These are phyloP conservation scores for Paramecium sonneborni DNA, from an alignment of 73 alveolate genomes.

Conservation along the genomic window DNA sequence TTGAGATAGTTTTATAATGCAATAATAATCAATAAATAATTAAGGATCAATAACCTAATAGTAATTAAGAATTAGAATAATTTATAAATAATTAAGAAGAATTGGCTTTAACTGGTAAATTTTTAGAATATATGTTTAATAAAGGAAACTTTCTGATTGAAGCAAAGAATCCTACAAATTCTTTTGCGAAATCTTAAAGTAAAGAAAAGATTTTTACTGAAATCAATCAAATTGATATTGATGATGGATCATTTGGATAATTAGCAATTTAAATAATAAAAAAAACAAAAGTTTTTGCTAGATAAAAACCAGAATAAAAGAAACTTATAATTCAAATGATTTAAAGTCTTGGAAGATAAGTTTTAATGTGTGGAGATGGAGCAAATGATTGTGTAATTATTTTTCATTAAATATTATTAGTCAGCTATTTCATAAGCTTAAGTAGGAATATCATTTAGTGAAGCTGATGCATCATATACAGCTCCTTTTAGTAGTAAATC, in stretches of 20 bases:
- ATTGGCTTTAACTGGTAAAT: conserved; percentile 32
- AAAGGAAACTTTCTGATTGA: neutral
- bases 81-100: neutral
- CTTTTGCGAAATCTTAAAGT: neutral
- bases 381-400: conserved; percentile 79
- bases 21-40: neutral
- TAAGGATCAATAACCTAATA: neutral
- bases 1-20: neutral
- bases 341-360: conserved; percentile 6
- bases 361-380: conserved; percentile 79
- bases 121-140: neutral
- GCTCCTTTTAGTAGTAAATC: conserved; percentile 55
- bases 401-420: neutral
- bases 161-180: neutral
- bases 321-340: neutral
- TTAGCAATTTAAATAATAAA: neutral
- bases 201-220: conserved; percentile 21
- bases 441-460: conserved; percentile 63
- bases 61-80: neutral
- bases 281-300: conserved; percentile 28
- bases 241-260: neutral
- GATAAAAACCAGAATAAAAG: conserved; percentile 54
- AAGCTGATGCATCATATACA: conserved; percentile 65
- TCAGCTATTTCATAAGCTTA: conserved; percentile 57
- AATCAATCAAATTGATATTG: neutral